These are phyloP conservation scores for Aureobasidium sp. DNA, from an alignment of 2,329 filamentous ascomycete genomes.

Conservation along the genomic window DNA sequence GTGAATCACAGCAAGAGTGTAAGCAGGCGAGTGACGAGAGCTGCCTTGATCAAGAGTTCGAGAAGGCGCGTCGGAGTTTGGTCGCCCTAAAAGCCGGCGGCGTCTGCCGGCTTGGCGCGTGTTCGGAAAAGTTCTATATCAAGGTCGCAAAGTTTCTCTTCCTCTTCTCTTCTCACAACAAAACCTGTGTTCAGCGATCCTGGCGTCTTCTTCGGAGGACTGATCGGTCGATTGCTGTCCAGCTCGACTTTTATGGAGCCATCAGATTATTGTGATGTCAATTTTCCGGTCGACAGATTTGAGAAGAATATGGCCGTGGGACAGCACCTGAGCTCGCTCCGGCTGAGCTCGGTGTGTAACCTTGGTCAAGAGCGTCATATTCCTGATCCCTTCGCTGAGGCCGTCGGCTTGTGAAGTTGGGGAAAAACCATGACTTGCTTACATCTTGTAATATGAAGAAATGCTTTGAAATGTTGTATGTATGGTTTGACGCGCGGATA, in stretches of 20 bases:
- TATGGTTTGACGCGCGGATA: too few relatives aligned
- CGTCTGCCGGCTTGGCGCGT: conserved; percentile 2
- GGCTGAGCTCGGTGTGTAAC: conserved; percentile 55
- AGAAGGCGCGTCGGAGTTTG: conserved; percentile 1
- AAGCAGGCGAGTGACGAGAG: neutral
- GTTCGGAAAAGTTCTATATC: conserved; percentile 1
- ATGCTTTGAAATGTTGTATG: neutral
- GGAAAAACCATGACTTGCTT: conserved; percentile 70
- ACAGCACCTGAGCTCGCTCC: conserved; percentile 55
- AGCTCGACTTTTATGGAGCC: conserved; percentile 86
- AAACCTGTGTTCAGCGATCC: conserved; percentile 84
- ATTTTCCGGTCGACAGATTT: conserved; percentile 94
- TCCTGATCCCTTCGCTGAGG: conserved; percentile 82
- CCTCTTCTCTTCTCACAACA: conserved; percentile 37
- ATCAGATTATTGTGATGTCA: conserved; percentile 63
- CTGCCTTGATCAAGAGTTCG: neutral
- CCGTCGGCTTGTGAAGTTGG: conserved; percentile 84
- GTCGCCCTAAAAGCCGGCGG: neutral
- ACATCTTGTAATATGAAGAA: conserved; percentile 15
- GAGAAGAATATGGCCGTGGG: conserved; percentile 55
- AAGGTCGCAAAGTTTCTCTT: conserved; percentile 15
- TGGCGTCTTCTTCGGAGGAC: conserved; percentile 42
- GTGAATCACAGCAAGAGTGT: neutral
- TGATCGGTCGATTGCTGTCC: conserved; percentile 72
- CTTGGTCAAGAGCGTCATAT: conserved; percentile 65